These are phyloP conservation scores for Boletus bicolor DNA, from an alignment of 768 basidiomycete genomes.

Conservation along the genomic window DNA sequence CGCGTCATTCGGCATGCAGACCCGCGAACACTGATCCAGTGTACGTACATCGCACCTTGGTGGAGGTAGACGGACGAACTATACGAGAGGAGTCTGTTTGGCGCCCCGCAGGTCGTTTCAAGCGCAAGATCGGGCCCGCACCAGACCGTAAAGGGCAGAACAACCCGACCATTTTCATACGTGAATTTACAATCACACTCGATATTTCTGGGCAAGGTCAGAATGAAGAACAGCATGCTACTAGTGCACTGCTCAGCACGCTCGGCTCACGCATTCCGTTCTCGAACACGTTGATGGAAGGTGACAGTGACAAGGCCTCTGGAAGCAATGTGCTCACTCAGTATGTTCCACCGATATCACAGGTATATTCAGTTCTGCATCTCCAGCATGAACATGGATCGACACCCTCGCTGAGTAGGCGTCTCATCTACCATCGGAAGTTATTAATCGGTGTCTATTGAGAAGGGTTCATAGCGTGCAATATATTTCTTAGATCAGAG, in stretches of 20 bases:
- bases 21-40: background rate
- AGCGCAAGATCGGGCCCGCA: background rate
- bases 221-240: background rate
- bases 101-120: background rate
- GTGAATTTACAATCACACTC: background rate
- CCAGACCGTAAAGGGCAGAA: background rate
- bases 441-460: background rate
- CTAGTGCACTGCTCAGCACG: background rate
- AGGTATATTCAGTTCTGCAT: background rate
- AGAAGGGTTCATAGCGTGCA: background rate
- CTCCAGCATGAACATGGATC: background rate
- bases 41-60: background rate
- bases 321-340: background rate
- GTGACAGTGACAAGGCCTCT: too few relatives aligned
- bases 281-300: background rate
- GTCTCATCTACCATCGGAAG: background rate
- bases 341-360: background rate
- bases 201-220: background rate
- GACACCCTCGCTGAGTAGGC: background rate
- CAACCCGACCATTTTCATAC: background rate
- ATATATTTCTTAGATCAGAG: background rate
- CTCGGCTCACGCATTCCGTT: too few relatives aligned
- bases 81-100: background rate
- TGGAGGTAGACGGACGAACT: background rate
- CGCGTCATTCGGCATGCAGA: background rate